Base-by-base conservation (phyloP, 2,329 filamentous ascomycete genomes). In the Penicillium sp. region DNA sequence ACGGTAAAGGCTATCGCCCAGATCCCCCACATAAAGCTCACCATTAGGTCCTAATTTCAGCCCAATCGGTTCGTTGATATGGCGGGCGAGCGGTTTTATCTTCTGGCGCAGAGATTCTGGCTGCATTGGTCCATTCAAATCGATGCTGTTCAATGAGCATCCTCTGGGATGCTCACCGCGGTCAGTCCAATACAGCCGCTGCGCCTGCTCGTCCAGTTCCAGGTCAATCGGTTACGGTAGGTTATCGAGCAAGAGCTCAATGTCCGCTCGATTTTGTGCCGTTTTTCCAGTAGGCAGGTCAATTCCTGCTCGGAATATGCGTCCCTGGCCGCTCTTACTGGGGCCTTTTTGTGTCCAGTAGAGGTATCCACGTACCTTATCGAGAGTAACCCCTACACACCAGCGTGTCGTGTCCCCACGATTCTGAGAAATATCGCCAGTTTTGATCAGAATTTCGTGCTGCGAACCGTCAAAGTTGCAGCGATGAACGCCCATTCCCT, bases 291-390 rank as follows among this genome's bases (percentile, higher is more conserved):
- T 52, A 0, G 79, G 77, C 0, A 76, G 75, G 0, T 79, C 69
- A 0, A 87, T 75, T 29, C 74, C 70, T 0, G 86, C 85, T 4
- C 80, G 75, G 69, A 86, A 85, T 54, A 89, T 86, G 1, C 83
- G 78, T 0, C 86, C 86, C 35, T 80, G 69, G 3, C 71, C 73
- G 0, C 76, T 79, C 70, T 88, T 88, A 7, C 80, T 79, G 0
- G 78, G 73, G 0, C 86, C 86, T 67, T 88, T 88, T 58, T 88
- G 86, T 0, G 83, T 85, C 86, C 86, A 89, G 75, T 85, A 88
- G 46, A 89, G 76, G 50, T 81, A 79, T 5, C 80, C 79, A 1
- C 72, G 71, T 0, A 67, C 60, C 0, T 74, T 71, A 8, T 81
- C 80, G 1, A 89, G 75, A 0, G 82, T 73, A 47, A 89, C 80